phyloP scores from a whole-genome alignment of 108 stramenopile species.

The Cyclotella sp. region DNA sequence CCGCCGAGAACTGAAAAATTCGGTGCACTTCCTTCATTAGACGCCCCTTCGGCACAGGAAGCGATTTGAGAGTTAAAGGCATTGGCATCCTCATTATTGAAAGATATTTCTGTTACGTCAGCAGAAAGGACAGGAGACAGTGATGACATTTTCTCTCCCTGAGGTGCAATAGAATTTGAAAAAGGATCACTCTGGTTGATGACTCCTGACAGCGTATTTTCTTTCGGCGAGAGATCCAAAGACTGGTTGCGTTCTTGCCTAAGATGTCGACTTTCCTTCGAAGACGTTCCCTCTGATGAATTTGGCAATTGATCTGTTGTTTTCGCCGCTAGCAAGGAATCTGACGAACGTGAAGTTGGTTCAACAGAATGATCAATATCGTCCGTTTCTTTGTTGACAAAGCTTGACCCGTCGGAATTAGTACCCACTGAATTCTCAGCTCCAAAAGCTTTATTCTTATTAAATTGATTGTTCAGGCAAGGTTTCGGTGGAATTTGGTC shows the following conservation, averaged over 20 bases:
- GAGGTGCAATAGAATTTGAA: neutral
- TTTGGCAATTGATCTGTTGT: neutral
- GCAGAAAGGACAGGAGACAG: neutral
- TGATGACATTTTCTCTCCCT: neutral
- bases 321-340: neutral
- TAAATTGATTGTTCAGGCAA: neutral
- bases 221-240: neutral
- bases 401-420: neutral
- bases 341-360: neutral
- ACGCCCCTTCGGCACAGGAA: too few relatives aligned
- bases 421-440: neutral
- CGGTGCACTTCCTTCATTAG: too few relatives aligned
- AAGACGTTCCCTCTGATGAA: neutral
- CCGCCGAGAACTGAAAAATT: neutral
- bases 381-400: neutral
- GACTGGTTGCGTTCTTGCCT: neutral
- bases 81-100: too few relatives aligned
- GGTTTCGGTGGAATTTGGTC: slow-evolving; percentile 1
- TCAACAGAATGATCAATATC: neutral
- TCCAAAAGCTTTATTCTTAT: neutral
- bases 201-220: neutral
- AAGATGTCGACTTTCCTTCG: neutral
- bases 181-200: neutral
- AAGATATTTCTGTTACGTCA: neutral
- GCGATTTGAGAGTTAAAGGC: too few relatives aligned